Evolutionary conservation across 192 early-diverging fungal species (phyloP), one percentile per base, ranked within the genome.

Genomic region (Linnemannia exigua): DNA sequence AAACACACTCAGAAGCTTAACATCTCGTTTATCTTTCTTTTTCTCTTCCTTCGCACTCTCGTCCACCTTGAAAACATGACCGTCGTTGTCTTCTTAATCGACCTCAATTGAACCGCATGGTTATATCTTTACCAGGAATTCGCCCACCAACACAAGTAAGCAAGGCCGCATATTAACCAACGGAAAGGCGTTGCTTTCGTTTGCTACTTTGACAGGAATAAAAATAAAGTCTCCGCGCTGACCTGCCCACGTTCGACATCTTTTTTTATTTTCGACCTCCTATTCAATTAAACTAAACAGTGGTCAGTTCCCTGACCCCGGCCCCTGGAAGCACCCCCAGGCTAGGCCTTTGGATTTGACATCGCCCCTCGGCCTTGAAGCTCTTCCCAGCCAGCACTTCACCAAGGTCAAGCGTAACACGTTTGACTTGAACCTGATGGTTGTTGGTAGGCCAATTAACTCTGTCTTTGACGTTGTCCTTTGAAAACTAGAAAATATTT

Each of bases 371-470:
- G 96, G 96, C 22, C 94, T 97, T 58, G 92, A 91, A 3, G 89
- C 94, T 15, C 87, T 97, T 1, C 95, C 96, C 11, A 82, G 80
- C 35, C 96, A 97, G 87, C 90, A 88, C 38, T 93, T 94, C 61
- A 75, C 90, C 44, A 91, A 93, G 38, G 92, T 92, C 20, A 95
- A 94, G 77, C 87, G 93, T 41, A 87, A 89, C 33, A 90, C 94
- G 28, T 98, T 98, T 90, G 93, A 92, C 70, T 93, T 99, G 79
- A 99, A 98, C 90, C 84, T 99, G 71, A 98, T 99, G 93, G 95
- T 98, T 48, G 98, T 99, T 77, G 96, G 96, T 95, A 90, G 80
- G 90, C 87, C 51, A 44, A 41, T 76, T 76, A 36, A 63, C 28
- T 54, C 51, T 58, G 47, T 61, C 36, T 28, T 72, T 28, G 22